phyloP scores from a whole-genome alignment of 1,284 basidiomycete species.

The Ustilago xerochloae region DNA sequence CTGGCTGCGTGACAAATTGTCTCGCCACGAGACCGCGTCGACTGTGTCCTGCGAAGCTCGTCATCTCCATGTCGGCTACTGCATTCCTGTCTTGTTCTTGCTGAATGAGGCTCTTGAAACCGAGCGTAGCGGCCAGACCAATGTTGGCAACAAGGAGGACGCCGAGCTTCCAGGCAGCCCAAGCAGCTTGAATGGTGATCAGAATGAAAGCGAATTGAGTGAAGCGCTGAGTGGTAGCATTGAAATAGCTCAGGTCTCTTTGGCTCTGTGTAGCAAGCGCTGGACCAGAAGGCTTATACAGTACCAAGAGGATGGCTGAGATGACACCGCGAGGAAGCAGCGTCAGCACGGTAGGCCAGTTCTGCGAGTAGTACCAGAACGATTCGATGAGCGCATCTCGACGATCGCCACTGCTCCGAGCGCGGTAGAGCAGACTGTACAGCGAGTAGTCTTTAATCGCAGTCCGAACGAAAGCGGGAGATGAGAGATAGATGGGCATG shows the following conservation, averaged over 20 bases:
- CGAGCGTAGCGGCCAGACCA: conserved; percentile 24
- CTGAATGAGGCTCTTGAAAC: conserved; percentile 21
- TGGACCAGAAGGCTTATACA: conserved; percentile 37
- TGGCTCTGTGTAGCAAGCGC: conserved; percentile 1
- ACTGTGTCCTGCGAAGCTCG: conserved; percentile 11
- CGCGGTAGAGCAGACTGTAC: conserved; percentile 54
- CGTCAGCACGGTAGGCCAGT: conserved; percentile 57
- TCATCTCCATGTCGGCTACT: conserved; percentile 13
- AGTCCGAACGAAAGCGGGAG: conserved; percentile 39
- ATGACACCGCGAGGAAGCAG: conserved; percentile 52
- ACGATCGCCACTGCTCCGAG: conserved; percentile 21
- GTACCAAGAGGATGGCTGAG: conserved; percentile 29
- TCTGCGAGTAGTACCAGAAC: conserved; percentile 54
- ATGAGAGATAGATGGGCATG: conserved; percentile 51
- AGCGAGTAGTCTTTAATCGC: conserved; percentile 44
- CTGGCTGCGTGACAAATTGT: not conserved
- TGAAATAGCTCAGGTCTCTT: conserved; percentile 45
- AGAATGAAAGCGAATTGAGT: conserved; percentile 43
- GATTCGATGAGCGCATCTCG: conserved; percentile 48
- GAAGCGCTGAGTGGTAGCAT: conserved; percentile 16
- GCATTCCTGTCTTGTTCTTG: conserved; percentile 19
- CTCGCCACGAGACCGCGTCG: conserved; percentile 4
- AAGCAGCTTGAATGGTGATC: conserved; percentile 43
- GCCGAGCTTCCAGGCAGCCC: conserved; percentile 50
- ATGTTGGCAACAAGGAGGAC: conserved; percentile 30